Percentiles rank a stretch among this genome's conserved stretches.
These are phyloP conservation scores for Globisporangium abappressorium DNA, from an alignment of 352 stramenopile species.

Conservation along the genomic window DNA sequence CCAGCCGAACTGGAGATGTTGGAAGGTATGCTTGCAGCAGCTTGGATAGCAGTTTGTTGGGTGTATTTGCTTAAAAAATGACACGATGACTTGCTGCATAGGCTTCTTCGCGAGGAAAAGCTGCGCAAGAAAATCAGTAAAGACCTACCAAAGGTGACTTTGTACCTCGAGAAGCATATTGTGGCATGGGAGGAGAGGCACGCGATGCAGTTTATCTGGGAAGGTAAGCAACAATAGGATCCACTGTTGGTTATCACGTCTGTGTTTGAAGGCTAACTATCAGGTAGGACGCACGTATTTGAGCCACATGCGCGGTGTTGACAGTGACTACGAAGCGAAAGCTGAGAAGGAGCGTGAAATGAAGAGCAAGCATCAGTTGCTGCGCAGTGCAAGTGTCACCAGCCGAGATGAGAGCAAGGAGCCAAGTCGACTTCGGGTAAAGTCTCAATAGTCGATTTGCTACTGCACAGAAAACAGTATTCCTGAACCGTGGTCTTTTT, in stretches of 20 bases:
- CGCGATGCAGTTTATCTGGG: slow-evolving; percentile 30
- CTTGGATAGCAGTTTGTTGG: neutral
- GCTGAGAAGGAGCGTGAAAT: slow-evolving; percentile 18
- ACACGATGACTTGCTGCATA: neutral
- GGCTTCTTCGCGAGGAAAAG: slow-evolving; percentile 31
- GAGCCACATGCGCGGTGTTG: slow-evolving; percentile 24
- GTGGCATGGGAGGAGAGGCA: slow-evolving; percentile 36
- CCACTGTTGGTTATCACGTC: neutral
- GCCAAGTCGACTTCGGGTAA: slow-evolving; percentile 14
- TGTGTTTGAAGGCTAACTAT: neutral
- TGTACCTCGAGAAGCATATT: slow-evolving; percentile 35
- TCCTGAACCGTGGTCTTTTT: neutral
- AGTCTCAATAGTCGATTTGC: neutral
- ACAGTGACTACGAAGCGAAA: slow-evolving; percentile 24
- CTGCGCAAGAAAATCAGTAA: slow-evolving; percentile 34
- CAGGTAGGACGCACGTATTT: slow-evolving; percentile 32
- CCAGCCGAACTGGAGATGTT: slow-evolving; percentile 17
- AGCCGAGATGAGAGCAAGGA: slow-evolving; percentile 11
- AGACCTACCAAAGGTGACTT: slow-evolving; percentile 42
- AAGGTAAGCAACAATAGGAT: slow-evolving; percentile 22
- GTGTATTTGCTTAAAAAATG: neutral
- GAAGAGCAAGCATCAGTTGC: slow-evolving; percentile 2
- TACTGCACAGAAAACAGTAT: neutral
- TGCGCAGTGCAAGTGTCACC: neutral
- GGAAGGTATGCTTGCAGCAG: slow-evolving; percentile 11